Base-by-base conservation (phyloP, 2,329 filamentous ascomycete species). In the Ceratocystis lukuohia region DNA sequence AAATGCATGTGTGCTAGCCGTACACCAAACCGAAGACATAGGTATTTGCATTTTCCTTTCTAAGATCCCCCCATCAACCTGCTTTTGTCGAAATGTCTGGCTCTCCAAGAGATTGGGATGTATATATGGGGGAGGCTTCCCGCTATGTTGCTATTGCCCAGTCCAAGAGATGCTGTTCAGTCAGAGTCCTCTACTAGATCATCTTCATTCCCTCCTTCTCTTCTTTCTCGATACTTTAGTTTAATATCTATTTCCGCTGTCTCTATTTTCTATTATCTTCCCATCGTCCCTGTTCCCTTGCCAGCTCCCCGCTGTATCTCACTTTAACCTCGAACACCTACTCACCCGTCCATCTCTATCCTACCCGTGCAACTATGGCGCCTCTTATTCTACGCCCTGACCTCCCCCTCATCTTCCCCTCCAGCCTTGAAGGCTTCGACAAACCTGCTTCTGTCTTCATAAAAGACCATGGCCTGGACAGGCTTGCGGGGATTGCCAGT, bases 401-500 rank as follows among this genome's bases (percentile, higher is more conserved):
- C 62, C 65, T 70, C 62, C 44, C 33, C 65, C 64, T 71, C 63
- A 45, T 65, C 45, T 67, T 67, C 63, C 68, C 69, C 3, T 20
- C 67, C 17, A 65, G 68, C 33, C 69, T 72, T 10, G 61, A 69
- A 1, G 10, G 65, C 41, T 71, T 68, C 67, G 66, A 69, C 69
- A 56, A 62, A 33, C 66, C 70, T n/a, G 25, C 65, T 5, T 12
- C n/a, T 22, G 61, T 66, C n/a, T 71, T 70, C 67, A 66, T 71
- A 57, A 12, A 44, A 6, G 59, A 67, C 50, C 61, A 71, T 63
- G 20, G 62, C 61, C 66, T 50, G 33, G 45, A 65, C 48, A 62
- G 61, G 28, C 65, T 66, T 62, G 69, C 74, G 65, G 73, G 74
- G 46, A 62, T 77, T 17, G 73, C 73, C 15, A 71, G 72, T 3